Conservation (phyloP, 2,329 filamentous ascomycete genomes). For the Calonectria henricotiae region DNA sequence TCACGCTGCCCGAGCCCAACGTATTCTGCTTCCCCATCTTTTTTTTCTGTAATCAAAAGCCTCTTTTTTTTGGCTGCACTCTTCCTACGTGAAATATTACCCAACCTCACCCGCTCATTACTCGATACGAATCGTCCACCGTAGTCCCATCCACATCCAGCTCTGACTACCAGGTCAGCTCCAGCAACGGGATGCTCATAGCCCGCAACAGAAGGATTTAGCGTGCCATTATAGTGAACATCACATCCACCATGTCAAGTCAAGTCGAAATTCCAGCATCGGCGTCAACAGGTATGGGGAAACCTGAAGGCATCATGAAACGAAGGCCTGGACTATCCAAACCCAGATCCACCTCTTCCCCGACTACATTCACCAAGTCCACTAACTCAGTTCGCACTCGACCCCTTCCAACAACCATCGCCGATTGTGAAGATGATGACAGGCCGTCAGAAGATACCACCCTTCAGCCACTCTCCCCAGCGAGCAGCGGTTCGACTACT, state of each 20-base stretch:
- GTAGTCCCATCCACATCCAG: background rate
- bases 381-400: background rate
- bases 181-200: background rate
- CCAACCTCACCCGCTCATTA: background rate
- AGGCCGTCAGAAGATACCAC: background rate
- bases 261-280: slow-evolving; percentile 11
- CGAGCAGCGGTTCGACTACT: slow-evolving; percentile 1
- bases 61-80: slow-evolving; percentile 3
- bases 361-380: slow-evolving; percentile 15
- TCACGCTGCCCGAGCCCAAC: slow-evolving; percentile 17
- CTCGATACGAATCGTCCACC: background rate
- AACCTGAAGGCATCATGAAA: slow-evolving; percentile 10
- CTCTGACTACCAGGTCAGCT: background rate
- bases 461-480: slow-evolving; percentile 6
- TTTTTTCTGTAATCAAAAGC: background rate
- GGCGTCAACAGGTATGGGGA: background rate
- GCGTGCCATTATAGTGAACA: background rate
- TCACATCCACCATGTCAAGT: slow-evolving; percentile 6
- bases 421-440: slow-evolving; percentile 17
- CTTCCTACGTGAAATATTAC: background rate
- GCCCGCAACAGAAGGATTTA: slow-evolving; percentile 7
- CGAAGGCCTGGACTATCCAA: slow-evolving; percentile 12
- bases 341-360: slow-evolving; percentile 23
- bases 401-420: background rate
- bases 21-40: slow-evolving; percentile 3